A percentile compares a stretch with the other conserved stretches of the same genome.
phyloP scores from a whole-genome alignment of 768 basidiomycete species.

The Hemileccinum rubropunctum region DNA sequence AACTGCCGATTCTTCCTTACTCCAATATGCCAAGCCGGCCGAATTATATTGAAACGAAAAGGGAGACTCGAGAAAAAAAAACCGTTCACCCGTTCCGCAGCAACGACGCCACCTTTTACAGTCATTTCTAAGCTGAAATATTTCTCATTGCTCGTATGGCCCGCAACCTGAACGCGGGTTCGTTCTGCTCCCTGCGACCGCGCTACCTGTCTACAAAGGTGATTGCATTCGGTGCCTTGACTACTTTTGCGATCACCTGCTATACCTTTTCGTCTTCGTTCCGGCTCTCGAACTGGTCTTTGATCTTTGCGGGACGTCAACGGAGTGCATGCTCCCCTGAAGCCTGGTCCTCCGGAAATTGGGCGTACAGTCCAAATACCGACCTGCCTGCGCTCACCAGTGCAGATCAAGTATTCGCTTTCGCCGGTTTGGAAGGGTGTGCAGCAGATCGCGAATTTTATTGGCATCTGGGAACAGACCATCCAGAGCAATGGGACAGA shows the following conservation, averaged over 20 bases:
- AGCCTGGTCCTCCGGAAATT: conserved; percentile 36
- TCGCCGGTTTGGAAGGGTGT: conserved; percentile 61
- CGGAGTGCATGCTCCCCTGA: conserved; percentile 34
- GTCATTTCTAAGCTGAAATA: neutral
- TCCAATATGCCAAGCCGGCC: conserved; percentile 1
- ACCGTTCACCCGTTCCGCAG: conserved; percentile 2
- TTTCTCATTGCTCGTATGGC: neutral
- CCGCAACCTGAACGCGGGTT: neutral
- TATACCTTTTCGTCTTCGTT: conserved; percentile 30
- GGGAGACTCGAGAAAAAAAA: neutral
- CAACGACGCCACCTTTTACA: neutral
- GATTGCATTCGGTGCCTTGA: conserved; percentile 23
- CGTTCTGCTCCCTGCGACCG: conserved; percentile 15
- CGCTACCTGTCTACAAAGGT: conserved; percentile 24
- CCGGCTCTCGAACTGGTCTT: conserved; percentile 19
- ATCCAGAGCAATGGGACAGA: conserved; percentile 43
- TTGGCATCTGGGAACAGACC: conserved; percentile 63
- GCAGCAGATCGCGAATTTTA: conserved; percentile 58
- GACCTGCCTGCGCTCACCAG: conserved; percentile 34
- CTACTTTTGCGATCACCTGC: conserved; percentile 26
- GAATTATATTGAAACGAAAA: neutral
- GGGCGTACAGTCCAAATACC: conserved; percentile 40
- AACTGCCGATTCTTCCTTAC: neutral
- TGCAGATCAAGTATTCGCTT: conserved; percentile 43
- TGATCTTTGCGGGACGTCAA: conserved; percentile 26